Evolutionary conservation across 2,329 filamentous ascomycete species (phyloP), one percentile per base, ranked within the genome.

Genomic region (Clarireedia monteithiana): DNA sequence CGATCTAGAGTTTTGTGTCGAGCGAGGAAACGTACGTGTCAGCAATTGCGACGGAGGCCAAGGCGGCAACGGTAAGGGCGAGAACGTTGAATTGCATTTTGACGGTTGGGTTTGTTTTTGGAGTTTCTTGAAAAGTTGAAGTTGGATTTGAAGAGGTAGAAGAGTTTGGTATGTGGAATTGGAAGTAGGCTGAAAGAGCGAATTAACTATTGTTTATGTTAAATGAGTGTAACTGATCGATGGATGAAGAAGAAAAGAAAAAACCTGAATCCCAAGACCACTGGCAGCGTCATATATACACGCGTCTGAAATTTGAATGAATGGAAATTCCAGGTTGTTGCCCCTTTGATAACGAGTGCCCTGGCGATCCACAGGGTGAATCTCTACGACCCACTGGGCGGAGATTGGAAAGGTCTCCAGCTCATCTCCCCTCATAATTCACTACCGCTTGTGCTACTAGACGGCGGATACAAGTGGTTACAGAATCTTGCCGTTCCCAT

Each of bases 71-170:
- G 50, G 55, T 58, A 61, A 69, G 38, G 51, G 63, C 60, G 59
- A 63, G 48, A 58, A 61, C 51, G 59, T 62, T 65, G 67, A 69
- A 70, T 59, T 68, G 65, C 67, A 70, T 70, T 48, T 69, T 70
- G 65, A 65, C 34, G 60, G 62, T 64, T 66, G 59, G 50, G 23
- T 38, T 27, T 45, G 40, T 59, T 54, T 34, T 34, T 52, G 53
- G 50, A 39, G 48, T 38, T 51, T 17, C 46, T 48, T 54, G 59
- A 48, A 52, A 53, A 62, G 56, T 14, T 26, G 40, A 34, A 14
- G 30, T 48, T 26, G 34, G 14, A 20, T 20, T 45, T 45, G 39
- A 20, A 20, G 47, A 20, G 3, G 6, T 42, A 14, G 20, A 26
- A 59, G 49, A 38, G 48, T 46, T 56, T 56, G 51, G 52, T 55